A percentile compares a stretch with the other conserved stretches of the same genome.
Evolutionary conservation across 2,329 filamentous ascomycete species (phyloP).

Genomic region (Mariannaea sp.): DNA sequence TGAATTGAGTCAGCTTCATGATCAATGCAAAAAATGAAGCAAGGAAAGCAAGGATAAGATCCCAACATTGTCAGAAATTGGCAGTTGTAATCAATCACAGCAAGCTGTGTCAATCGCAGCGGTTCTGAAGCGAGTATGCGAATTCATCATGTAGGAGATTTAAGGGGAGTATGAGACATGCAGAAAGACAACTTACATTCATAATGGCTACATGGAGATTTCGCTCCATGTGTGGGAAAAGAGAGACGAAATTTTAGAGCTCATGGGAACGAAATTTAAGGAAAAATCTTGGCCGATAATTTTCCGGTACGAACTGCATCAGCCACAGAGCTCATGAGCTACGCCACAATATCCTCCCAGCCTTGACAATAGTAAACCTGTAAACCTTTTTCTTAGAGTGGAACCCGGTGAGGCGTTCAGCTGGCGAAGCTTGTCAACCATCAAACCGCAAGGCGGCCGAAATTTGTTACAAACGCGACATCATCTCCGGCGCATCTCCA

Average conservation of each 20-base stretch:
- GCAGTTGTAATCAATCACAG: conserved; percentile 52
- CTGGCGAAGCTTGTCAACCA: conserved; percentile 32
- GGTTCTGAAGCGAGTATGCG: conserved; percentile 54
- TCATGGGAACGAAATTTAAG: conserved; percentile 31
- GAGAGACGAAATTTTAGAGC: conserved; percentile 9
- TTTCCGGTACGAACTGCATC: conserved; percentile 21
- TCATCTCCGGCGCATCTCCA: conserved; percentile 35
- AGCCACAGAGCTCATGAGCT: conserved; percentile 7
- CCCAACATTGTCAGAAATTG: conserved; percentile 42
- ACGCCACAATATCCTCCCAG: conserved; percentile 21
- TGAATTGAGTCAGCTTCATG: conserved; percentile 28
- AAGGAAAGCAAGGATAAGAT: conserved; percentile 18
- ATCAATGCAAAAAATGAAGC: conserved; percentile 12
- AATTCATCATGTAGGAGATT: conserved; percentile 47
- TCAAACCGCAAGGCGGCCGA: conserved; percentile 39
- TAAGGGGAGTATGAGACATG: conserved; percentile 1
- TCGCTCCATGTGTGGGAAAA: conserved; percentile 36
- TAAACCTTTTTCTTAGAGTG: too few species aligned
- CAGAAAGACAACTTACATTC: conserved; percentile 43
- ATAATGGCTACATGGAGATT: conserved; percentile 43
- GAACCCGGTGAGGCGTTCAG: conserved; percentile 19
- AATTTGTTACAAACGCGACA: conserved; percentile 43
- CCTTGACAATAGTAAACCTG: conserved; percentile 11
- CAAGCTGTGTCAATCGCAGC: conserved; percentile 55
- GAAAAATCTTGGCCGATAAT: conserved; percentile 26